A percentile compares a stretch with the other conserved stretches of the same genome.
phyloP scores from a whole-genome alignment of 2,329 filamentous ascomycete species.

The Westerdykella sp. region DNA sequence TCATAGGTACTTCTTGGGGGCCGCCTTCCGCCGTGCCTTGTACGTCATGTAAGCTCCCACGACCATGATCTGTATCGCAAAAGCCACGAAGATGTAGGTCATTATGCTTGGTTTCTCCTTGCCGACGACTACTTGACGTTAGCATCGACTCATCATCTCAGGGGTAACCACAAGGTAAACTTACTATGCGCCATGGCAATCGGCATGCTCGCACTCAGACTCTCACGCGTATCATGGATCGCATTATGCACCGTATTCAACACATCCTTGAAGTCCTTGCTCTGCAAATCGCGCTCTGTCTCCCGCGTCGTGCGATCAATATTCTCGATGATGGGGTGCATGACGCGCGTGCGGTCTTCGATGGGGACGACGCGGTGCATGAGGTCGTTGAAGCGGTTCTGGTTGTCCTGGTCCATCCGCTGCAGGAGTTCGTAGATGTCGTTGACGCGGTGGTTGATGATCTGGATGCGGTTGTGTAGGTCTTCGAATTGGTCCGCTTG shows the following conservation, averaged over 20 bases:
- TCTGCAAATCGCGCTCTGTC: slow-evolving; percentile 50
- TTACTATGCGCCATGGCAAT: slow-evolving; percentile 46
- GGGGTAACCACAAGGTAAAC: slow-evolving; percentile 13
- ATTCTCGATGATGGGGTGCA: slow-evolving; percentile 47
- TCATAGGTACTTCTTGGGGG: slow-evolving; percentile 88
- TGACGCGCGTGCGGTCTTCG: slow-evolving; percentile 25
- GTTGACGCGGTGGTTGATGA: slow-evolving; percentile 61
- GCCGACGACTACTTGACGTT: slow-evolving; percentile 42
- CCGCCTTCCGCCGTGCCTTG: slow-evolving; percentile 67
- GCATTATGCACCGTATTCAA: slow-evolving; percentile 50
- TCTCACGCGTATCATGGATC: slow-evolving; percentile 49
- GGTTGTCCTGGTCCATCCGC: slow-evolving; percentile 46
- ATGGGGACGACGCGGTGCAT: slow-evolving; percentile 25
- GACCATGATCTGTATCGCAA: slow-evolving; percentile 68
- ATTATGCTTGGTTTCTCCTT: slow-evolving; percentile 53
- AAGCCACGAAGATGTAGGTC: slow-evolving; percentile 62
- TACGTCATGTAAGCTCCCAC: slow-evolving; percentile 66
- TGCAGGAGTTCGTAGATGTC: slow-evolving; percentile 56
- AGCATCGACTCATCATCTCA: slow-evolving; percentile 6
- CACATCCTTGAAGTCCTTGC: slow-evolving; percentile 52
- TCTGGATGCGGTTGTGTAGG: slow-evolving; percentile 76
- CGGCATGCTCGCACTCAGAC: slow-evolving; percentile 48
- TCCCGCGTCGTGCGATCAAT: slow-evolving; percentile 48
- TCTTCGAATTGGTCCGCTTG: slow-evolving; percentile 66
- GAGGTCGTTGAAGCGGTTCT: slow-evolving; percentile 54